phyloP scores from a whole-genome alignment of 495 filamentous ascomycete species.

The Aspergillus egyptiacus region DNA sequence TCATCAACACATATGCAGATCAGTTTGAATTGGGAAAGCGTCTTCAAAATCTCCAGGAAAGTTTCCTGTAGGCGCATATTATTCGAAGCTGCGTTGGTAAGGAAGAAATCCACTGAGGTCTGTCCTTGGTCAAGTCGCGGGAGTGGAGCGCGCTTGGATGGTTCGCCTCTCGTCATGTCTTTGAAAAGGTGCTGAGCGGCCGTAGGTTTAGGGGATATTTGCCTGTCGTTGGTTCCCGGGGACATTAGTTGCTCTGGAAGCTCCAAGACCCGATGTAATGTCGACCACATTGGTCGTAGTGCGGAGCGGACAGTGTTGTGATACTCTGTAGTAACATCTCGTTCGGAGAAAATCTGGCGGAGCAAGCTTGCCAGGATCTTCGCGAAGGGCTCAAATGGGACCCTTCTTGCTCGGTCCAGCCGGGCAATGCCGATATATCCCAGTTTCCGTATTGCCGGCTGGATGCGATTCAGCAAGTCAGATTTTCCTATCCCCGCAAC shows the following conservation, averaged over 20 bases:
- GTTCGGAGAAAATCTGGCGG: constrained; percentile 86
- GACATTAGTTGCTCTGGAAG: constrained; percentile 69
- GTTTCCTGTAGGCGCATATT: constrained; percentile 76
- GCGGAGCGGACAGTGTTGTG: constrained; percentile 68
- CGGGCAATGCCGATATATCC: constrained; percentile 82
- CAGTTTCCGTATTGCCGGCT: constrained; percentile 61
- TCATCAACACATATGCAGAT: constrained; percentile 84
- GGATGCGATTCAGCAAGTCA: constrained; percentile 70
- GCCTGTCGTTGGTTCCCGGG: constrained; percentile 34
- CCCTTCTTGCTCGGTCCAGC: constrained; percentile 73
- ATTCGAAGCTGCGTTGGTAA: constrained; percentile 61
- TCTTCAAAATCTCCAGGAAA: constrained; percentile 75
- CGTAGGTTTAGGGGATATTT: constrained; percentile 27
- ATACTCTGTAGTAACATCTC: constrained; percentile 75
- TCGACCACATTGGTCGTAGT: constrained; percentile 70
- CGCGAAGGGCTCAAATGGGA: constrained; percentile 78
- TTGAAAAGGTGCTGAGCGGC: constrained; percentile 28
- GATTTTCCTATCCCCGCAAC: constrained; percentile 78
- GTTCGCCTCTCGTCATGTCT: constrained; percentile 28
- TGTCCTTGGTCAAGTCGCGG: constrained; percentile 39
- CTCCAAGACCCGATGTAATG: constrained; percentile 68
- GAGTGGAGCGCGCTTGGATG: constrained; percentile 30
- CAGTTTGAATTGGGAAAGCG: constrained; percentile 69
- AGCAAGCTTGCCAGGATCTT: constrained; percentile 76
- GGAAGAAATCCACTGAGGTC: constrained; percentile 64